These are phyloP conservation scores for Ilyonectria robusta DNA, from an alignment of 2,329 filamentous ascomycete species.

Conservation along the genomic window DNA sequence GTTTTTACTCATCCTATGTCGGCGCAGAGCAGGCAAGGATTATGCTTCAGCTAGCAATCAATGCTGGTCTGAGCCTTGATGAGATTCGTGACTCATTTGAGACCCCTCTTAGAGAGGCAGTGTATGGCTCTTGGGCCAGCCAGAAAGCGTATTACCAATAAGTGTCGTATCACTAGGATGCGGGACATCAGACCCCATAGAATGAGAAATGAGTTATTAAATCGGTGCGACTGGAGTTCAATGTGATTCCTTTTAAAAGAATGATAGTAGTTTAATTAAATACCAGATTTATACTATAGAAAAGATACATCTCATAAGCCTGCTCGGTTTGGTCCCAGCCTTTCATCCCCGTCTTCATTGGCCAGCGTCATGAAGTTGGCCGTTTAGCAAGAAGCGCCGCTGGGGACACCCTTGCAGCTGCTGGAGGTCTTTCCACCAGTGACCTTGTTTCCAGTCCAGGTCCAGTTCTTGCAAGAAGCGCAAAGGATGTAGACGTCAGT, in stretches of 20 bases:
- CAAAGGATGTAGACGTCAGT: conserved; percentile 68
- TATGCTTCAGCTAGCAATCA: conserved; percentile 51
- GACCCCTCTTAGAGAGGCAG: conserved; percentile 30
- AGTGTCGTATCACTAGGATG: not conserved
- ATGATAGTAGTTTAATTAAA: not conserved
- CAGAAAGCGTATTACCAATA: conserved; percentile 17
- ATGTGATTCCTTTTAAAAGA: not conserved
- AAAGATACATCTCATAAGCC: not conserved
- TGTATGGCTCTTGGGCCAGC: conserved; percentile 15
- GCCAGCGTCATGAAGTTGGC: not conserved
- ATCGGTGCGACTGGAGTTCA: not conserved
- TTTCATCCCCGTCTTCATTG: not conserved
- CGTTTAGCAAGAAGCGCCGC: conserved; percentile 42
- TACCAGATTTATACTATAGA: not conserved
- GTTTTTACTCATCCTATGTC: conserved; percentile 48
- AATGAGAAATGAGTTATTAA: not conserved
- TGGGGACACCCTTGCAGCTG: conserved; percentile 48
- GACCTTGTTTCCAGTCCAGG: conserved; percentile 63
- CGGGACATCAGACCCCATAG: not conserved
- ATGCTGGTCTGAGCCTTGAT: conserved; percentile 47
- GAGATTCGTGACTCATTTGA: conserved; percentile 50
- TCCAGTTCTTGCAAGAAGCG: conserved; percentile 66
- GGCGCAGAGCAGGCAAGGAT: conserved; percentile 50
- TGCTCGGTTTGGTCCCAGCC: not conserved
- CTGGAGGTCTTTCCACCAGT: conserved; percentile 64